A percentile compares a stretch with the other conserved stretches of the same genome.
Conservation (phyloP, 2,329 filamentous ascomycete species). For the Xylariaceae sp. region DNA sequence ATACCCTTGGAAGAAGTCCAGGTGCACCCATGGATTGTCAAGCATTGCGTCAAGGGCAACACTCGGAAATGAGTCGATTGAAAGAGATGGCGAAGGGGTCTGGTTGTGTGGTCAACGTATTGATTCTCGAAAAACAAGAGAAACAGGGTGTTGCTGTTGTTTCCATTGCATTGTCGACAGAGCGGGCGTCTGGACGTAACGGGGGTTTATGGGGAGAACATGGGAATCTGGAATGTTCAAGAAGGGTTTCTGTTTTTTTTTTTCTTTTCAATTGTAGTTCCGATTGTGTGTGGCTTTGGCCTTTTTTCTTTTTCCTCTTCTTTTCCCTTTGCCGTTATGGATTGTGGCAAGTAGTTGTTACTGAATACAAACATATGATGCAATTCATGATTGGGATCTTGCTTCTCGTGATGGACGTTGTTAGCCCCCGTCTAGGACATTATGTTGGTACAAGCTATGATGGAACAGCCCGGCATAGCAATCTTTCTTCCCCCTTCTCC, state of each 20-base stretch:
- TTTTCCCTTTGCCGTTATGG: conserved; percentile 12
- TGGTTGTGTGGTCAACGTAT: background rate
- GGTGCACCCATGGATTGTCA: conserved; percentile 91
- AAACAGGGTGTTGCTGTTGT: background rate
- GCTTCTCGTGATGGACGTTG: background rate
- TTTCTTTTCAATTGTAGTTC: conserved; percentile 5
- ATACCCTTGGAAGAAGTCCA: conserved; percentile 86
- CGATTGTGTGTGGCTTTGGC: background rate
- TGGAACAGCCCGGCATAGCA: background rate
- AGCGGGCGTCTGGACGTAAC: conserved; percentile 17
- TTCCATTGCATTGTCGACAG: conserved; percentile 21
- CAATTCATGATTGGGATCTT: background rate
- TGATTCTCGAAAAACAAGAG: conserved; percentile 12
- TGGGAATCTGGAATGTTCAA: conserved; percentile 24
- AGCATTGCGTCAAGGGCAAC: conserved; percentile 75
- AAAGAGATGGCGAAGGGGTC: conserved; percentile 17
- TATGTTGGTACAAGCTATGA: conserved; percentile 14
- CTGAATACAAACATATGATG: conserved; percentile 8
- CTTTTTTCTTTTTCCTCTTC: background rate
- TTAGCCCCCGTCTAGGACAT: background rate
- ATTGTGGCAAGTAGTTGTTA: conserved; percentile 10
- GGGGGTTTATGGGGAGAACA: background rate
- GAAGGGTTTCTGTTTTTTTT: conserved; percentile 20
- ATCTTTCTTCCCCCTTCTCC: background rate
- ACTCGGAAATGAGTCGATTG: conserved; percentile 43